A percentile compares a stretch with the other conserved stretches of the same genome.
Evolutionary conservation across 2,329 filamentous ascomycete species (phyloP).

Genomic region (Pseudocercospora fuligena): DNA sequence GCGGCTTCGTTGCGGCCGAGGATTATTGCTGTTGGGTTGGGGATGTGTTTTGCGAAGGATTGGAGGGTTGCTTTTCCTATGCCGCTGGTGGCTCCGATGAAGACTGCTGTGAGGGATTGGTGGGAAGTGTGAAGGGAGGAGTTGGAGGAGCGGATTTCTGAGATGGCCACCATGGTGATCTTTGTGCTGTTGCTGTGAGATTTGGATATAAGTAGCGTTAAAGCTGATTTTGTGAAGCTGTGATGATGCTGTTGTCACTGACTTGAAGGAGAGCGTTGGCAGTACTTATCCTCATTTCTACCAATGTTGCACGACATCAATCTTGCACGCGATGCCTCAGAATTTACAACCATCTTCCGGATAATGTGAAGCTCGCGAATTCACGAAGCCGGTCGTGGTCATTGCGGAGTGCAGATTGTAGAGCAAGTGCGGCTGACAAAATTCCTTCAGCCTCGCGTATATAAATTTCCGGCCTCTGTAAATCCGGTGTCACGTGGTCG

Average conservation of each 20-base stretch:
- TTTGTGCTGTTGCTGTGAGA: neutral
- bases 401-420: neutral
- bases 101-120: slow-evolving; percentile 29
- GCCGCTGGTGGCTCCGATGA: slow-evolving; percentile 33
- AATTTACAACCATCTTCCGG: neutral
- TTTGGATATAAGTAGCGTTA: neutral
- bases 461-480: neutral
- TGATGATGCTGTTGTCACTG: neutral
- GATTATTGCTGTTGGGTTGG: slow-evolving; percentile 27
- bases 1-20: slow-evolving; percentile 27
- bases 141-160: slow-evolving; percentile 23
- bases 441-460: neutral
- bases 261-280: neutral
- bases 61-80: slow-evolving; percentile 32
- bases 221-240: neutral
- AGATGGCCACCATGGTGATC: slow-evolving; percentile 22
- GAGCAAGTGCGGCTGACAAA: neutral
- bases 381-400: neutral
- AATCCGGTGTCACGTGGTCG: neutral
- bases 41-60: slow-evolving; percentile 27
- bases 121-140: slow-evolving; percentile 9
- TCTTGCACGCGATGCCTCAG: neutral
- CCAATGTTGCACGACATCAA: neutral
- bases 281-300: neutral
- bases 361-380: neutral